Conservation (phyloP, 768 basidiomycete species). For the Russula brevipes region DNA sequence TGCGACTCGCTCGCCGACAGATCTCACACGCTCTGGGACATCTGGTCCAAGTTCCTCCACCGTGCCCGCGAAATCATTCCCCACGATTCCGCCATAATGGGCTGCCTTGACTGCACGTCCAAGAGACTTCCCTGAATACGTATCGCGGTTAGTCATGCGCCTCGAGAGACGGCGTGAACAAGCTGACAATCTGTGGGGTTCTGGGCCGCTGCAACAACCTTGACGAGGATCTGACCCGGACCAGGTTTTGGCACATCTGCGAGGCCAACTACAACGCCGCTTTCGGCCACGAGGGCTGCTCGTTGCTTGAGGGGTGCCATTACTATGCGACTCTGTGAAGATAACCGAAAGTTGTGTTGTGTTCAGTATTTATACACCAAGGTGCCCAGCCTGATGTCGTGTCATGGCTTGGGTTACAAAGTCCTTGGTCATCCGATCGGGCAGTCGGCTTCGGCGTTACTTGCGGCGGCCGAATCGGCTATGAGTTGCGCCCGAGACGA, state of each 20-base stretch:
- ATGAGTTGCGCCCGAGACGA: too few relatives aligned
- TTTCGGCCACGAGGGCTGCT: constrained; percentile 1
- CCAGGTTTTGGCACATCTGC: constrained; percentile 13
- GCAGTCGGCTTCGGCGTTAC: too few relatives aligned
- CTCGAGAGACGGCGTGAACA: background rate
- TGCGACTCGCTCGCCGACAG: constrained; percentile 23
- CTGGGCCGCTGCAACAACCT: constrained; percentile 10
- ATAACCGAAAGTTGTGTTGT: too few relatives aligned
- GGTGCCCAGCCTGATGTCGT: too few relatives aligned
- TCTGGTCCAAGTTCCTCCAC: constrained; percentile 22
- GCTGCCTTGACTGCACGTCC: background rate
- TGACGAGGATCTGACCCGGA: constrained; percentile 14
- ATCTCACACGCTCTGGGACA: constrained; percentile 16
- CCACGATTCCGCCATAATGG: constrained; percentile 11
- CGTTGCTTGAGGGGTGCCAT: constrained; percentile 17
- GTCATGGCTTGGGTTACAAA: too few relatives aligned
- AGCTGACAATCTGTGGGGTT: constrained; percentile 19
- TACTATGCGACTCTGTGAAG: background rate
- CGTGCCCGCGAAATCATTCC: constrained; percentile 22
- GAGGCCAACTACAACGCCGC: background rate
- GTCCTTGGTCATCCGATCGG: too few relatives aligned
- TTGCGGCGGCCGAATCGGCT: too few relatives aligned
- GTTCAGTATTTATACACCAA: too few relatives aligned
- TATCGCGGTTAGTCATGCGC: background rate
- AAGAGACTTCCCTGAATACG: constrained; percentile 1